Conservation (phyloP, 306 rosid genomes). For the Vigna hirtella region DNA sequence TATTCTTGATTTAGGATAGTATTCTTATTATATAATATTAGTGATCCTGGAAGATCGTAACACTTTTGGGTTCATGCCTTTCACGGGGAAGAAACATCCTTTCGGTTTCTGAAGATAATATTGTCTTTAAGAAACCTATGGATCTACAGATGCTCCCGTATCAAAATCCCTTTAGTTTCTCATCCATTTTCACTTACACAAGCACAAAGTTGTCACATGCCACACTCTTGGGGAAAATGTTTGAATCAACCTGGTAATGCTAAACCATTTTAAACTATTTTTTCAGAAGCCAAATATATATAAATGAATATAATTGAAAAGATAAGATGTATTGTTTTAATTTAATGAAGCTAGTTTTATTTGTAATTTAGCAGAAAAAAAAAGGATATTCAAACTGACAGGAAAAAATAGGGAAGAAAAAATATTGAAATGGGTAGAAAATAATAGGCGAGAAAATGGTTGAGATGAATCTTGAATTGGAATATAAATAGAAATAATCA, state of each 20-base stretch:
- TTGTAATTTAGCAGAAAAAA: background rate
- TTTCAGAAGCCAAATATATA: background rate
- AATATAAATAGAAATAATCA: background rate
- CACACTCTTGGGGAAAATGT: constrained; percentile 13
- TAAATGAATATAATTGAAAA: constrained; percentile 19
- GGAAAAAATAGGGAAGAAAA: background rate
- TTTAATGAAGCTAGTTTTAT: constrained; percentile 4
- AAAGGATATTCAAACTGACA: background rate
- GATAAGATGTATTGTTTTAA: constrained; percentile 11
- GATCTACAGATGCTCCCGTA: background rate
- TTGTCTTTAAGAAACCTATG: constrained; percentile 37
- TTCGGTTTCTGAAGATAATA: constrained; percentile 31
- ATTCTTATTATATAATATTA: constrained; percentile 12
- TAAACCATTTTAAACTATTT: constrained; percentile 11
- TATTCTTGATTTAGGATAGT: constrained; percentile 18
- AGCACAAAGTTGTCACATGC: background rate
- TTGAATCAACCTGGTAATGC: constrained; percentile 18
- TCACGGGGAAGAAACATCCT: background rate
- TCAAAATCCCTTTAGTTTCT: background rate
- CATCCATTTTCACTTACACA: constrained; percentile 14
- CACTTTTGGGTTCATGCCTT: background rate
- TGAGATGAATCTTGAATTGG: background rate
- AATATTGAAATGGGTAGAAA: background rate
- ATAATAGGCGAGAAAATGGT: background rate
- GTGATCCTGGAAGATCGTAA: constrained; percentile 4